These are phyloP conservation scores for Ceratocystis cacaofunesta DNA, from an alignment of 2,329 filamentous ascomycete species.

Conservation along the genomic window DNA sequence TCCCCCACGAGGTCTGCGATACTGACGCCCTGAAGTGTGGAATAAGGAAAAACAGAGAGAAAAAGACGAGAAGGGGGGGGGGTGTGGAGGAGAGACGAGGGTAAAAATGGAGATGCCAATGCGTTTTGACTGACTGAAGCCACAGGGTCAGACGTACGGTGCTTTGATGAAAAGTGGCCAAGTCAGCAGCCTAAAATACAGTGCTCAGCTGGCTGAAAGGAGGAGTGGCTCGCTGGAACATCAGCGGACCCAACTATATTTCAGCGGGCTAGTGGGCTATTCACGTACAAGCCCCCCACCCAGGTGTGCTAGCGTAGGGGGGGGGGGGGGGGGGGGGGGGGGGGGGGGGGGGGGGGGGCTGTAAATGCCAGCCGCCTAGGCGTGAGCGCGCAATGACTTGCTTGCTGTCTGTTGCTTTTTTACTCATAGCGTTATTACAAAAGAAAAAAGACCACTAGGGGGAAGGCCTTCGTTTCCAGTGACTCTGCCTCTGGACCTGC, in stretches of 20 bases:
- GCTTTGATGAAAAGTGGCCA: background rate
- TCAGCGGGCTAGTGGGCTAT: background rate
- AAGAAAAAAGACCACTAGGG: background rate
- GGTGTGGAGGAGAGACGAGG: background rate
- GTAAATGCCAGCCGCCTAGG: no score
- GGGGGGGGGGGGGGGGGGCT: no score
- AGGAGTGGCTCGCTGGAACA: background rate
- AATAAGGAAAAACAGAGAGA: background rate
- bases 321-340: no score
- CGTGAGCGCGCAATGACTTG: no score
- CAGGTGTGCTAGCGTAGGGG: no score
- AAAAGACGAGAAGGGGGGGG: background rate
- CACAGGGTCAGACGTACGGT: background rate
- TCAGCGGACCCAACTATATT: background rate
- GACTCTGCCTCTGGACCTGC: background rate
- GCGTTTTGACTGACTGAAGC: background rate
- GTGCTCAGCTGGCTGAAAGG: background rate
- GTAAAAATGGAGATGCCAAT: background rate
- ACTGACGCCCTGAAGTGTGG: background rate
- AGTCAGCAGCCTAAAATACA: background rate
- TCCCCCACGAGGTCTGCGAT: background rate
- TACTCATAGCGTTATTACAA: no score
- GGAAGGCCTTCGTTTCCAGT: background rate
- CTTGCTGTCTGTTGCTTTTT: no score
- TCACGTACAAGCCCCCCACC: no score